phyloP scores from a whole-genome alignment of 2,329 filamentous ascomycete genomes.

The Diaporthe ampelina region DNA sequence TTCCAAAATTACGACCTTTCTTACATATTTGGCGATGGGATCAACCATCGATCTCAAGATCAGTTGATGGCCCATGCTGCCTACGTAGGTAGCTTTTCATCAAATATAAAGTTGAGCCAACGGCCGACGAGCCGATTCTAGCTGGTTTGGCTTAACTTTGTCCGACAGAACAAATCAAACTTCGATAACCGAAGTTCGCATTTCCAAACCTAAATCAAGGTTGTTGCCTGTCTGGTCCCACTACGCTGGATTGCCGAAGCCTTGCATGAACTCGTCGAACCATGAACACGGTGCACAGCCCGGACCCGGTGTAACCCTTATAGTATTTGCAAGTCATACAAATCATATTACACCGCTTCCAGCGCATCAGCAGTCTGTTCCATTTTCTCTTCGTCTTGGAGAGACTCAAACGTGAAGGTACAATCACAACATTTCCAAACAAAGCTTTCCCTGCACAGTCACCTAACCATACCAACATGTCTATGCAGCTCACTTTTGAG shows the following conservation, averaged over 20 bases:
- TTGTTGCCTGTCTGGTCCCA: neutral
- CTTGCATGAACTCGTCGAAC: neutral
- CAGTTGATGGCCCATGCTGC: no score
- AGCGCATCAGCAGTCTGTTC: neutral
- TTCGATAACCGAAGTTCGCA: neutral
- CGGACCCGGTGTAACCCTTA: neutral
- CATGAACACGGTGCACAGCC: neutral
- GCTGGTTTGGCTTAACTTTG: neutral
- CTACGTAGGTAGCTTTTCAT: no score
- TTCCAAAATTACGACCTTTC: no score
- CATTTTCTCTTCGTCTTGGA: neutral
- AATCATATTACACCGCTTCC: neutral
- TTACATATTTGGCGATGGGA: no score
- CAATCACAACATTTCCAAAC: neutral
- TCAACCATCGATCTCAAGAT: no score
- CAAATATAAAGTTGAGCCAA: no score
- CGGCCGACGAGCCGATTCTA: neutral
- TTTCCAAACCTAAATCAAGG: neutral
- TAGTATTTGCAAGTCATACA: neutral
- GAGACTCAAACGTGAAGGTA: neutral
- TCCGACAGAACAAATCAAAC: neutral
- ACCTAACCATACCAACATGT: neutral
- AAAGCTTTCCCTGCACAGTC: neutral
- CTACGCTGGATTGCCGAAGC: neutral
- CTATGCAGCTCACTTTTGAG: neutral